These are phyloP conservation scores for Diaporthe citrichinensis DNA, from an alignment of 2,329 filamentous ascomycete species.

Conservation along the genomic window DNA sequence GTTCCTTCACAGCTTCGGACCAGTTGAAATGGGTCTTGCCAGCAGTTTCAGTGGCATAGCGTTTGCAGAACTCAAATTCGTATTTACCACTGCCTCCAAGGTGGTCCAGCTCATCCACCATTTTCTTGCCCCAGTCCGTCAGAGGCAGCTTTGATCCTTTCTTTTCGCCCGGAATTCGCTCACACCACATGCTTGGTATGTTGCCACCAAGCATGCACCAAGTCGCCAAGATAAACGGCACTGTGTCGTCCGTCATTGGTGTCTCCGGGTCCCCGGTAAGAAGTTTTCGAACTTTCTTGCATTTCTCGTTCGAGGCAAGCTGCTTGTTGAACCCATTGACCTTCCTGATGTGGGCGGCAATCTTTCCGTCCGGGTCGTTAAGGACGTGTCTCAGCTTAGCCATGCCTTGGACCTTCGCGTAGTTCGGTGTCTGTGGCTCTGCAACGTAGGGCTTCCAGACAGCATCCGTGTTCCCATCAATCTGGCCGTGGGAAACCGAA, in stretches of 20 bases:
- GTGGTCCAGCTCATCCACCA: not conserved
- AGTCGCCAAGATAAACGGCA: not conserved
- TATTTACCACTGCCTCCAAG: fast-evolving
- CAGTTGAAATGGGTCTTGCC: not conserved
- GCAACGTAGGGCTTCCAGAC: not conserved
- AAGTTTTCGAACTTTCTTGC: not conserved
- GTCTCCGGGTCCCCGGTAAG: fast-evolving
- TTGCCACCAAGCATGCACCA: not conserved
- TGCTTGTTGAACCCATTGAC: not conserved
- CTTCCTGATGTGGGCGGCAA: not conserved
- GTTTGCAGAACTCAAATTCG: not conserved
- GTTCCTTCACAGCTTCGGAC: not conserved
- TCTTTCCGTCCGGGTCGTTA: not conserved
- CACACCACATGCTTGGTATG: not conserved
- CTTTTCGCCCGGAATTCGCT: not conserved
- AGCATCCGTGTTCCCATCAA: not conserved
- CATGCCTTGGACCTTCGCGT: not conserved
- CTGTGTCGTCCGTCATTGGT: not conserved
- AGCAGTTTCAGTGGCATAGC: not conserved
- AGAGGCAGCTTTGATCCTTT: not conserved
- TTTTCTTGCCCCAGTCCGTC: not conserved
- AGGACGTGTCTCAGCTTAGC: not conserved
- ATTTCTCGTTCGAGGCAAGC: not conserved
- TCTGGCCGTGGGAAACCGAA: not conserved
- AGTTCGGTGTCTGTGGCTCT: fast-evolving